Base-by-base conservation (phyloP, 306 rosid genomes). In the Pterocarpus santalinus region DNA sequence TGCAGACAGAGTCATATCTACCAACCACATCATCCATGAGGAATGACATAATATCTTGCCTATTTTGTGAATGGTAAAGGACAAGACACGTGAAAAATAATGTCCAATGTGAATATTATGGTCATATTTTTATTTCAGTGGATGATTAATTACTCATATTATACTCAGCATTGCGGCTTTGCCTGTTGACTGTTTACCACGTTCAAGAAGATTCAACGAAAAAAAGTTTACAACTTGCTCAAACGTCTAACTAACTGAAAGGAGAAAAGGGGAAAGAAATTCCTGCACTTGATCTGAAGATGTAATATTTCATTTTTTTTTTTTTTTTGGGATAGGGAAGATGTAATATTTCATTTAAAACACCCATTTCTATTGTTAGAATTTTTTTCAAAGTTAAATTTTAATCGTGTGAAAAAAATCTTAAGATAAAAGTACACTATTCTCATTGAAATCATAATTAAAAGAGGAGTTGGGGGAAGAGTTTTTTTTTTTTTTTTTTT, bases 51-150 rank as follows among this genome's bases (percentile, higher is more conserved):
- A 47, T 9, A 46, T n/a, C 22, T 14, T n/a, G 17, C 17, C 7
- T 55, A 3, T 55, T 55, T 0, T 55, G 61, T 55, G 61, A n/a
- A 5, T 5, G 12, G 2, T 7, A 5, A 55, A 55, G 61, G 9
- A 55, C 9, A 16, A n/a, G 10, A 7, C 61, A 70, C 46, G 75
- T 70, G 75, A 43, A 67, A 44, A 43, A 67, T 7, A 66, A 13
- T 63, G 73, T 15, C 28, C 28, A 14, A 28, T 69, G 14, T 72
- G 51, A 28, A 72, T 53, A 53, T 11, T 53, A 9, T 72, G 53
- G 35, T 16, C 66, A 55, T 14, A 2, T 14, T 0, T 1, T 17
- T 5, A 53, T 15, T 52, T 52, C 4, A 72, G 17, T 16, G 53
- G 77, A 5, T 43, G 7, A n/a, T 51, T 33, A 49, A 34, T 72